Conservation (phyloP, 306 rosid species). For the Pyrus communis region DNA sequence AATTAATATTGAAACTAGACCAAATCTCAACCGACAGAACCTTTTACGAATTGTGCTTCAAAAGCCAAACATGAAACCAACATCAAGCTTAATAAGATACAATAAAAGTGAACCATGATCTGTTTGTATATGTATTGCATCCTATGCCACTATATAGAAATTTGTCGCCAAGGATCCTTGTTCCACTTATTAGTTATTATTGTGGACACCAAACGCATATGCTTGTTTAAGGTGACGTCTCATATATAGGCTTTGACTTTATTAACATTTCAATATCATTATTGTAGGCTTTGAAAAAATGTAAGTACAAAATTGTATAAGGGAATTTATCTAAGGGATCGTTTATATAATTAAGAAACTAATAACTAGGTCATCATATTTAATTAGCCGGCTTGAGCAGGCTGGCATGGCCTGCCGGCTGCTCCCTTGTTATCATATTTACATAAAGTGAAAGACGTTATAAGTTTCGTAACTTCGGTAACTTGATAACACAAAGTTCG, state of each 20-base stretch:
- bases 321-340: not conserved
- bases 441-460: not conserved
- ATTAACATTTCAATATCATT: not conserved
- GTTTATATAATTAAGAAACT: not conserved
- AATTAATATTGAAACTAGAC: not conserved
- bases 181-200: too few relatives aligned
- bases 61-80: not conserved
- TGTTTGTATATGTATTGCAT: not conserved
- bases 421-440: not conserved
- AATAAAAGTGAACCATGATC: not conserved
- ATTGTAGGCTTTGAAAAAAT: not conserved
- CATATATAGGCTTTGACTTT: not conserved
- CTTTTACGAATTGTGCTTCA: not conserved
- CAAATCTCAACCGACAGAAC: not conserved
- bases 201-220: not conserved
- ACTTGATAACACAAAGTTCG: not conserved
- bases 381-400: constrained; percentile 7
- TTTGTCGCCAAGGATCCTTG: constrained; percentile 4
- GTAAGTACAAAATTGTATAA: not conserved
- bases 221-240: not conserved
- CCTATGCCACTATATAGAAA: not conserved
- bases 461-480: not conserved
- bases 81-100: not conserved
- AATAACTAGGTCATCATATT: not conserved
- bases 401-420: constrained; percentile 6